A percentile compares a stretch with the other conserved stretches of the same genome.
phyloP scores from a whole-genome alignment of 768 basidiomycete genomes.

The Boletellus ananas region DNA sequence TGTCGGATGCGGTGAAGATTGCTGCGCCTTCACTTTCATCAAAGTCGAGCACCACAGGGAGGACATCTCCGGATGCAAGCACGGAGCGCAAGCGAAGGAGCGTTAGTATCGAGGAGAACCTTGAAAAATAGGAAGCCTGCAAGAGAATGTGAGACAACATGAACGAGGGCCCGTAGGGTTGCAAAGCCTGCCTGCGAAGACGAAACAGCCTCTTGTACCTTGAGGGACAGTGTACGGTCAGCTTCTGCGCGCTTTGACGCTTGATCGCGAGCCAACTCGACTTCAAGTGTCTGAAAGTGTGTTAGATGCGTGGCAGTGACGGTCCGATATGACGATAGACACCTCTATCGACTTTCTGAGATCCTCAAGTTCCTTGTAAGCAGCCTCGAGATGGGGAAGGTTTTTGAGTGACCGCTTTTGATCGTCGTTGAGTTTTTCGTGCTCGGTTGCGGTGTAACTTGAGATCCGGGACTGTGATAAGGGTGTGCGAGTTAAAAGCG shows the following conservation, averaged over 20 bases:
- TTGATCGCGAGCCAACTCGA: conserved; percentile 55
- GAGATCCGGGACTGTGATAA: conserved; percentile 62
- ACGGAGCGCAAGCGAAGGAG: conserved; percentile 57
- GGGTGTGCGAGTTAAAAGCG: conserved; percentile 1
- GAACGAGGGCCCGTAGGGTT: not conserved
- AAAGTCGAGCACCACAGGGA: conserved; percentile 40
- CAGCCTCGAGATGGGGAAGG: conserved; percentile 72
- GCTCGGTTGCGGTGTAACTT: conserved; percentile 61
- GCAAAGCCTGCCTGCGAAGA: conserved; percentile 50
- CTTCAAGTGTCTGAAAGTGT: conserved; percentile 52
- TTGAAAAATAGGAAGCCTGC: conserved; percentile 44
- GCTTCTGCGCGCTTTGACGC: conserved; percentile 51
- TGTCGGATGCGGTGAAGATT: conserved; percentile 49
- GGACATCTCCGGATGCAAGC: conserved; percentile 43
- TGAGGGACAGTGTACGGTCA: conserved; percentile 53
- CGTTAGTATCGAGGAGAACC: conserved; percentile 49
- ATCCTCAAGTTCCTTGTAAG: conserved; percentile 78
- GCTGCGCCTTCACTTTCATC: conserved; percentile 52
- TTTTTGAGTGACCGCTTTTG: conserved; percentile 72
- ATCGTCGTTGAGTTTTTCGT: conserved; percentile 81
- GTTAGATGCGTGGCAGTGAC: conserved; percentile 1
- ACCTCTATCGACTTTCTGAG: conserved; percentile 86
- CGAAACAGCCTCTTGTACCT: conserved; percentile 52
- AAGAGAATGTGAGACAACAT: conserved; percentile 1
- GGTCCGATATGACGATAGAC: conserved; percentile 35